Percentiles rank a stretch among this genome's conserved stretches.
phyloP scores from a whole-genome alignment of 306 rosid genomes.

The Rosa multiflora region DNA sequence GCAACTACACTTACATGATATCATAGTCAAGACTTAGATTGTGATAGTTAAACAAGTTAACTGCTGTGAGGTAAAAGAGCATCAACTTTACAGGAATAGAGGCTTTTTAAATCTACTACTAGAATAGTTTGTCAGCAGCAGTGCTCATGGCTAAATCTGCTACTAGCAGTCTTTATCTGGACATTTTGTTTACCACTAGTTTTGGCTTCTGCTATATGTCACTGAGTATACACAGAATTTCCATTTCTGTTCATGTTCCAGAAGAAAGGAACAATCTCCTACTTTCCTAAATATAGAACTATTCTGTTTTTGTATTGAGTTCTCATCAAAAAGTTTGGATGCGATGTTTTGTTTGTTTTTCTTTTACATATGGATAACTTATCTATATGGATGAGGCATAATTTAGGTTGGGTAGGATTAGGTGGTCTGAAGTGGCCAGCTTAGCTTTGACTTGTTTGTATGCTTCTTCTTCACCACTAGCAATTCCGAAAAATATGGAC shows the following conservation, averaged over 20 bases:
- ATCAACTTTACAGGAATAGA: neutral
- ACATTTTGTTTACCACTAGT: neutral
- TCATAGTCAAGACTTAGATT: constrained; percentile 6
- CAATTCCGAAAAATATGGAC: neutral
- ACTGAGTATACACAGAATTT: neutral
- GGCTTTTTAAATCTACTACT: neutral
- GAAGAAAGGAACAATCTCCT: neutral
- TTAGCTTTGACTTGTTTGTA: neutral
- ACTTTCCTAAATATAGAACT: neutral
- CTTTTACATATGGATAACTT: neutral
- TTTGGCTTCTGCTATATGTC: neutral
- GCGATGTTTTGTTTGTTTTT: neutral
- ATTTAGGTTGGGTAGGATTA: neutral
- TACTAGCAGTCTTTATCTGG: neutral
- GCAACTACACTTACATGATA: neutral
- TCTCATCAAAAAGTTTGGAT: neutral
- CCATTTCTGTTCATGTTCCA: neutral
- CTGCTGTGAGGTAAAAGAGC: neutral
- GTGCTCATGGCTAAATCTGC: neutral
- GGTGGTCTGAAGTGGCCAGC: neutral
- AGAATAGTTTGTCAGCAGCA: neutral
- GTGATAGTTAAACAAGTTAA: neutral
- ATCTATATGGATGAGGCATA: neutral
- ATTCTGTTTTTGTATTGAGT: neutral
- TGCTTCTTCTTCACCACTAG: neutral